phyloP scores from a whole-genome alignment of 148 eudicot genomes.

The Linanthus parryae region DNA sequence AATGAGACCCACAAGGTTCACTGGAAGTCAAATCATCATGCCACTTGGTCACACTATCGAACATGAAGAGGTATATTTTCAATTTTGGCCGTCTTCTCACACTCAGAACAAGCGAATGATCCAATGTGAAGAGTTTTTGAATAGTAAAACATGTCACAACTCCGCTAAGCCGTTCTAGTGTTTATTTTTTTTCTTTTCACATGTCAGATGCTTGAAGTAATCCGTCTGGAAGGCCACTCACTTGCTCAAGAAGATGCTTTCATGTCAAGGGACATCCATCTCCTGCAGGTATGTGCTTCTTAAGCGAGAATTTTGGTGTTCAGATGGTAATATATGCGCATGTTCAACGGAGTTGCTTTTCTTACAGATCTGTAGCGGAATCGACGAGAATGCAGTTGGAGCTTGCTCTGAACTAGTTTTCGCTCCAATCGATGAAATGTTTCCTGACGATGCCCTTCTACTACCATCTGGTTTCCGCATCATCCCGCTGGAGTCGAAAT shows the following conservation, averaged over 20 bases:
- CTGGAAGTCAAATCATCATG: conserved; percentile 85
- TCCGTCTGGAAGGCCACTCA: conserved; percentile 85
- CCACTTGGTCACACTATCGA: conserved; percentile 94
- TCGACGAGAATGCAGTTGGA: conserved; percentile 82
- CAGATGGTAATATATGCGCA: conserved; percentile 12
- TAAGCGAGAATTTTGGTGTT: neutral
- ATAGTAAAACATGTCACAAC: too few relatives aligned
- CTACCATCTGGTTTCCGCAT: conserved; percentile 93
- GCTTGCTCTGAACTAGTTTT: conserved; percentile 93
- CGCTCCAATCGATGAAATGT: conserved; percentile 98
- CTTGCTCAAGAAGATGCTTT: conserved; percentile 78
- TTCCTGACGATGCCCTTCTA: conserved; percentile 90
- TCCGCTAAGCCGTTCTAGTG: too few relatives aligned
- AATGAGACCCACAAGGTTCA: conserved; percentile 66
- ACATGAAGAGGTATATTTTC: conserved; percentile 67
- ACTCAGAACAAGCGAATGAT: too few relatives aligned
- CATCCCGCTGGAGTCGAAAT: conserved; percentile 75
- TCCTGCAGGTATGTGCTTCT: conserved; percentile 54
- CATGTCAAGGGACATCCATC: conserved; percentile 76
- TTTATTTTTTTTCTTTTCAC: neutral
- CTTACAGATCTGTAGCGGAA: conserved; percentile 79
- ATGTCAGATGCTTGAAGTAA: conserved; percentile 78
- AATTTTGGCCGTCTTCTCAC: neutral
- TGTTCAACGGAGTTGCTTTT: conserved; percentile 9
- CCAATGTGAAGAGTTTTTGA: too few relatives aligned